Evolutionary conservation across 2,329 filamentous ascomycete species (phyloP).

Genomic region (Colletotrichum abscissum): DNA sequence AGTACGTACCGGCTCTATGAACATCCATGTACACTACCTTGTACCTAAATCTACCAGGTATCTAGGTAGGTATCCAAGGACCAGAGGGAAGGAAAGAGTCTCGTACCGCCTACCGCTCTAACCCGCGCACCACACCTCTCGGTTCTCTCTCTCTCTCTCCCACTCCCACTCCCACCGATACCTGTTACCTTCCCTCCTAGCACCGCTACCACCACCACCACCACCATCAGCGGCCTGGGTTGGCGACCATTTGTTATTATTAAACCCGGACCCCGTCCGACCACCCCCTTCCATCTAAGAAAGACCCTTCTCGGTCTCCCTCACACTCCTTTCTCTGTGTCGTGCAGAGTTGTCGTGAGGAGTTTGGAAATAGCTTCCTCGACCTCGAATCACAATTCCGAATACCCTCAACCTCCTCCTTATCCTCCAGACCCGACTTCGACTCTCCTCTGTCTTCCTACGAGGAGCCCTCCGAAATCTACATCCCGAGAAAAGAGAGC

Average conservation of each 20-base stretch:
- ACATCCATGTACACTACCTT: too few relatives aligned
- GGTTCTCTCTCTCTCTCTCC: constrained; percentile 5
- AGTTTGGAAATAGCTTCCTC: constrained; percentile 37
- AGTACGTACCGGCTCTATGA: constrained; percentile 1
- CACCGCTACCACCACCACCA: constrained; percentile 6
- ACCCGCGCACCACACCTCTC: constrained; percentile 16
- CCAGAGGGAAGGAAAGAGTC: neutral
- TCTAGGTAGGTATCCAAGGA: neutral
- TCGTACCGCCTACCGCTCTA: constrained; percentile 17
- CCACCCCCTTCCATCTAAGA: constrained; percentile 37
- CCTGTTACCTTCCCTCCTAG: neutral
- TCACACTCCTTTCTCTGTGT: constrained; percentile 36
- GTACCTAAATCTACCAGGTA: too few relatives aligned
- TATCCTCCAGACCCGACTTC: neutral
- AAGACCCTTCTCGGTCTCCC: constrained; percentile 31
- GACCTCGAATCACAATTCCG: constrained; percentile 19
- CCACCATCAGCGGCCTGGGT: constrained; percentile 11
- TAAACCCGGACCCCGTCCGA: constrained; percentile 39
- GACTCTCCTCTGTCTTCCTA: neutral
- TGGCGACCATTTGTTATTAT: constrained; percentile 38
- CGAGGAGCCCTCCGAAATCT: neutral
- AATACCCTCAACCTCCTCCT: neutral
- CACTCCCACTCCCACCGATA: neutral
- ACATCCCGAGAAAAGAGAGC: constrained; percentile 15
- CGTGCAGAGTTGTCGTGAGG: constrained; percentile 32